Percentiles rank a stretch among this genome's conserved stretches.
These are phyloP conservation scores for Irpex sp. DNA, from an alignment of 1,284 basidiomycete species.

Conservation along the genomic window DNA sequence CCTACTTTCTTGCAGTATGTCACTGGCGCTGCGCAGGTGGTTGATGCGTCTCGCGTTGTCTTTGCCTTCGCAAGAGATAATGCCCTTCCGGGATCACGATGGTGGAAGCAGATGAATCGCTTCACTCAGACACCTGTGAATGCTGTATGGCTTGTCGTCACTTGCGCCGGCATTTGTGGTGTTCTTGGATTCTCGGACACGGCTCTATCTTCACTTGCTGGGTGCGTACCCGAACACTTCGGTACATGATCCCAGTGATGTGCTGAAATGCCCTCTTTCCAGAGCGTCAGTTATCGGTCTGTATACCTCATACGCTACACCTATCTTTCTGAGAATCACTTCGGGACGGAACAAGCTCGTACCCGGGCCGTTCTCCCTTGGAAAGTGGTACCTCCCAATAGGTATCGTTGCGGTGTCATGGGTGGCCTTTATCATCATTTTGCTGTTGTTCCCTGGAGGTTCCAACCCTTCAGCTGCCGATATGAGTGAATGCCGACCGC, in stretches of 20 bases:
- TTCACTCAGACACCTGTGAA: conserved; percentile 66
- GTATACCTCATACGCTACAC: conserved; percentile 64
- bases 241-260: neutral
- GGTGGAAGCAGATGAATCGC: conserved; percentile 59
- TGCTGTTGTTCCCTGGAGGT: conserved; percentile 57
- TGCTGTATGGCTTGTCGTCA: conserved; percentile 74
- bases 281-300: conserved; percentile 70
- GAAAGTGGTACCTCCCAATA: conserved; percentile 56
- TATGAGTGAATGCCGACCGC: conserved; percentile 46
- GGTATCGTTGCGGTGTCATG: conserved; percentile 60
- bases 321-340: conserved; percentile 69
- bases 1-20: conserved; percentile 45
- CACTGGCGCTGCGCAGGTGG: conserved; percentile 70
- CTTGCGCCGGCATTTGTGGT: conserved; percentile 52
- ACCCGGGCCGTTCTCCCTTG: conserved; percentile 59
- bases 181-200: conserved; percentile 63
- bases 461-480: conserved; percentile 38
- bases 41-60: conserved; percentile 71
- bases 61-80: conserved; percentile 74
- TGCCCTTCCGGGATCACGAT: conserved; percentile 66
- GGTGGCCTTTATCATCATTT: conserved; percentile 59
- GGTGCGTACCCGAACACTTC: conserved; percentile 35
- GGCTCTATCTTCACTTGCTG: conserved; percentile 62
- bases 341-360: conserved; percentile 54
- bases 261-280: neutral